A percentile compares a stretch with the other conserved stretches of the same genome.
These are phyloP conservation scores for Calophaca sinica DNA, from an alignment of 306 rosid species.

Conservation along the genomic window DNA sequence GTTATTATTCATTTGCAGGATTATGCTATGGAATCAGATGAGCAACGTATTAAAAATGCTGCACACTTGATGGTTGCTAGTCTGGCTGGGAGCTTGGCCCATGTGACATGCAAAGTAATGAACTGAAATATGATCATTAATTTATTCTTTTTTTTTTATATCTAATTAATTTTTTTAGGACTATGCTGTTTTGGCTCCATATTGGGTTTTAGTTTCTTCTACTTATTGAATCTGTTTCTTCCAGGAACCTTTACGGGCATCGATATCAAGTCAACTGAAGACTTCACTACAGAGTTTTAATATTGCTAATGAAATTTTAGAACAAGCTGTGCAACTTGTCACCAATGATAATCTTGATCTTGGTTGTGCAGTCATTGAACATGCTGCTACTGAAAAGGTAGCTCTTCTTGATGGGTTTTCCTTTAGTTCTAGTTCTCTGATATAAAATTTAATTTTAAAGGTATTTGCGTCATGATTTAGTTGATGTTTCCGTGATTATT, in stretches of 20 bases:
- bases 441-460: background rate
- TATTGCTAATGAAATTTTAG: conserved; percentile 72
- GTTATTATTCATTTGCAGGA: conserved; percentile 61
- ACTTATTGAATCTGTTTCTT: conserved; percentile 36
- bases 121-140: conserved; percentile 23
- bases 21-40: conserved; percentile 96
- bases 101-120: conserved; percentile 96
- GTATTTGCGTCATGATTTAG: background rate
- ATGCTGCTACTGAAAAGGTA: conserved; percentile 97
- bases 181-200: background rate
- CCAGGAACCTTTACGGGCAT: conserved; percentile 89
- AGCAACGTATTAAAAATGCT: conserved; percentile 80
- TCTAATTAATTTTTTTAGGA: conserved; percentile 33
- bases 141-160: conserved; percentile 30
- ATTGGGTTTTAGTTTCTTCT: conserved; percentile 16
- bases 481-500: background rate
- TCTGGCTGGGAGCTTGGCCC: conserved; percentile 97
- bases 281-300: conserved; percentile 79
- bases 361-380: conserved; percentile 96
- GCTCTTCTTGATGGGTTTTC: conserved; percentile 39
- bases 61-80: conserved; percentile 98
- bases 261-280: conserved; percentile 84
- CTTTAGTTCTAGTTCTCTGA: conserved; percentile 24
- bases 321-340: conserved; percentile 93
- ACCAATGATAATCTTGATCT: conserved; percentile 99